phyloP scores from a whole-genome alignment of 768 basidiomycete genomes.

The Lactifluus subvellereus region DNA sequence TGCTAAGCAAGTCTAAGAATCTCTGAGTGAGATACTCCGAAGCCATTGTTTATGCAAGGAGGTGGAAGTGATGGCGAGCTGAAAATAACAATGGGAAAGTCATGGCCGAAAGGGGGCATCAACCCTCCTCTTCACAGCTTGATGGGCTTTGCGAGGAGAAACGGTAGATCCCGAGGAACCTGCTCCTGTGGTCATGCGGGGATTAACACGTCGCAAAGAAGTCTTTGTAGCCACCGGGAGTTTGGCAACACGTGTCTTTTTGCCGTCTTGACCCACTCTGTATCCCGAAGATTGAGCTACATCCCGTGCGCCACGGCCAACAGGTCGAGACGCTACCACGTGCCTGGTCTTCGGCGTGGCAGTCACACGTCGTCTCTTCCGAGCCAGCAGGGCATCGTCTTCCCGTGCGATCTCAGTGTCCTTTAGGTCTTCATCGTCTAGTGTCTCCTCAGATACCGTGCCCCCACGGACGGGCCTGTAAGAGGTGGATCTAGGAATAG shows the following conservation, averaged over 20 bases:
- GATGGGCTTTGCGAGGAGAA: constrained; percentile 9
- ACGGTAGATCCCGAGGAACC: not conserved
- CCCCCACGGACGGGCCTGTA: constrained; percentile 5
- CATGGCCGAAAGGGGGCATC: constrained; percentile 4
- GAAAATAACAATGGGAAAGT: not conserved
- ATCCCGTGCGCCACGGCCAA: not conserved
- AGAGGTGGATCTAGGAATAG: constrained; percentile 11
- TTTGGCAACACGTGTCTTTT: not conserved
- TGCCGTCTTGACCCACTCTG: constrained; percentile 1
- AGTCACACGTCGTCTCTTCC: constrained; percentile 20
- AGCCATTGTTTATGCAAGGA: not conserved
- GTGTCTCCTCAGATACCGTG: constrained; percentile 21
- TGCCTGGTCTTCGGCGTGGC: not conserved
- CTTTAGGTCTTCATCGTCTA: constrained; percentile 19
- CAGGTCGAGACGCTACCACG: constrained; percentile 1
- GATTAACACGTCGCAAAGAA: constrained; percentile 7
- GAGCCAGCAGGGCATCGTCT: constrained; percentile 5
- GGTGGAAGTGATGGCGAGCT: not conserved
- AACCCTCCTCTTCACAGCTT: constrained; percentile 1
- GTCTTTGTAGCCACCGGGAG: constrained; percentile 17
- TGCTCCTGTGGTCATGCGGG: constrained; percentile 6
- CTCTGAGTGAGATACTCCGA: not conserved
- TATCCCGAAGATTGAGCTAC: constrained; percentile 1
- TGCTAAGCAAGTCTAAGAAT: constrained; percentile 7
- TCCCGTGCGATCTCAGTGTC: not conserved